Evolutionary conservation across 2,329 filamentous ascomycete species (phyloP).

Genomic region (Curvularia verruculosa): DNA sequence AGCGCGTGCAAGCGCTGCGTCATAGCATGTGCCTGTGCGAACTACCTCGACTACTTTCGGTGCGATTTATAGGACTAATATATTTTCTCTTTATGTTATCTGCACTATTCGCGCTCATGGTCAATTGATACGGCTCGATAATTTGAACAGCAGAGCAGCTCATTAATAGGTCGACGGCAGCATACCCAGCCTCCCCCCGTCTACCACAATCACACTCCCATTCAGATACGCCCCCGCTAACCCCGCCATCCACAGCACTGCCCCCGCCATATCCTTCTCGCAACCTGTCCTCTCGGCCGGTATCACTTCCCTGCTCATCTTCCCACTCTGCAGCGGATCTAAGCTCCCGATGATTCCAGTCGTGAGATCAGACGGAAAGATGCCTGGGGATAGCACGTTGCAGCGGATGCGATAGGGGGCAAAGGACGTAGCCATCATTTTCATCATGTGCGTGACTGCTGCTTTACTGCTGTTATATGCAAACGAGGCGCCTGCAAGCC

Average conservation of each 20-base stretch:
- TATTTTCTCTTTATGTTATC: background rate
- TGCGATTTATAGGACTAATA: too few relatives aligned
- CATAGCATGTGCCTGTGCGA: background rate
- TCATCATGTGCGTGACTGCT: conserved; percentile 56
- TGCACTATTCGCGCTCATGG: background rate
- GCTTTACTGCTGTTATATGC: conserved; percentile 52
- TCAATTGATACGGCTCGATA: background rate
- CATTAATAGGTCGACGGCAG: conserved; percentile 62
- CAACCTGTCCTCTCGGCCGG: conserved; percentile 67
- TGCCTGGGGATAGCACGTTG: conserved; percentile 59
- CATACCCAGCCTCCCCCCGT: conserved; percentile 66
- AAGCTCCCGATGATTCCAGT: conserved; percentile 15
- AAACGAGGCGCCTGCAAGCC: conserved; percentile 13
- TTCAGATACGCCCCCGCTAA: conserved; percentile 70
- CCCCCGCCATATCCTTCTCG: conserved; percentile 68
- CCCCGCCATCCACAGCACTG: conserved; percentile 69
- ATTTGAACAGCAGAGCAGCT: background rate
- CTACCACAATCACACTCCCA: conserved; percentile 66
- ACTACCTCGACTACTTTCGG: background rate
- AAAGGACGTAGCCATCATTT: conserved; percentile 54
- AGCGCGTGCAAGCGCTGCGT: background rate
- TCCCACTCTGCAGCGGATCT: conserved; percentile 1
- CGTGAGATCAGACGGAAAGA: conserved; percentile 31
- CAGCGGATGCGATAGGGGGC: conserved; percentile 54
- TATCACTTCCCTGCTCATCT: conserved; percentile 15